Percentiles rank a stretch among this genome's conserved stretches.
These are phyloP conservation scores for Spatholobus suberectus DNA, from an alignment of 306 rosid species.

Conservation along the genomic window DNA sequence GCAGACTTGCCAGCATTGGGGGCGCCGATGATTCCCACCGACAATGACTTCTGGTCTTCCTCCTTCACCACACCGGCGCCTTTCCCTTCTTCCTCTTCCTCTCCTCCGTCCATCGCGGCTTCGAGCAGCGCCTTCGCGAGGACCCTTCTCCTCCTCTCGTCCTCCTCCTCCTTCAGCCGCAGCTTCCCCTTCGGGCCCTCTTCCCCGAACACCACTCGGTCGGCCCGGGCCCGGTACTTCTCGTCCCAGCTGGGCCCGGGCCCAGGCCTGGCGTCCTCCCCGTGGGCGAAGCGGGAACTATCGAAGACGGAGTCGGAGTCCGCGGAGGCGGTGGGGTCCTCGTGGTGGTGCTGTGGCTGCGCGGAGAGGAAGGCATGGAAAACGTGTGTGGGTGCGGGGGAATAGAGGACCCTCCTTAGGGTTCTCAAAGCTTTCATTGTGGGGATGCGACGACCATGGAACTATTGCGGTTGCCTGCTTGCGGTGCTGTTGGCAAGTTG, in stretches of 20 bases:
- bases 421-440: slow-evolving; percentile 74
- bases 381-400: slow-evolving; percentile 20
- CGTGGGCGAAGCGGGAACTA: slow-evolving; percentile 63
- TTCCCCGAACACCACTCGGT: slow-evolving; percentile 51
- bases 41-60: slow-evolving; percentile 85
- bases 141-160: slow-evolving; percentile 55
- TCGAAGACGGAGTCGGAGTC: slow-evolving; percentile 63
- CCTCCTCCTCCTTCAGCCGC: slow-evolving; percentile 59
- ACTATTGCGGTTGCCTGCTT: too few species aligned
- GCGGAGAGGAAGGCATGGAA: slow-evolving; percentile 59
- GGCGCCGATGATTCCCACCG: slow-evolving; percentile 92
- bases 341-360: slow-evolving; percentile 66
- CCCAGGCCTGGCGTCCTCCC: slow-evolving; percentile 19
- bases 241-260: slow-evolving; percentile 65
- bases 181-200: slow-evolving; percentile 50
- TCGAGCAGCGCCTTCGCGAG: slow-evolving; percentile 83
- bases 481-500: too few species aligned
- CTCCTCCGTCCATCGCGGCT: slow-evolving; percentile 59
- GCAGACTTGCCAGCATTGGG: slow-evolving; percentile 98
- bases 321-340: slow-evolving; percentile 41
- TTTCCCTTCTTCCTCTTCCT: slow-evolving; percentile 45
- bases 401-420: slow-evolving; percentile 44
- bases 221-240: slow-evolving; percentile 62
- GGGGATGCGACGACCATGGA: neutral
- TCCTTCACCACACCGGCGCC: slow-evolving; percentile 56